Evolutionary conservation across 139 green algal genomes (phyloP).

Genomic region (Astrephomene gubernaculifera): DNA sequence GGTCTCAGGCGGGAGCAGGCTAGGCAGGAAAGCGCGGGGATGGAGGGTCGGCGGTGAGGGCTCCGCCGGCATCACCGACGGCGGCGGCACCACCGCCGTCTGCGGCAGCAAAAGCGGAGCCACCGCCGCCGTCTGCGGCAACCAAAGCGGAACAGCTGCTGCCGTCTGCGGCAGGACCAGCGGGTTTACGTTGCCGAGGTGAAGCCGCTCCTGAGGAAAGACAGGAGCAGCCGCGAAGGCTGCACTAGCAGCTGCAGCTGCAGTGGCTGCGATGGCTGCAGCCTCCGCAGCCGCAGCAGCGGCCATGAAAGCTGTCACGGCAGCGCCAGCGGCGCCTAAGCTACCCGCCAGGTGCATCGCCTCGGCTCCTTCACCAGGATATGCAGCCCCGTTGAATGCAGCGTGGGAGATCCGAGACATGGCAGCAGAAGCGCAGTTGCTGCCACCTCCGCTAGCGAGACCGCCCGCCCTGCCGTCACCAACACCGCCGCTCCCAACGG

Average conservation of each 20-base stretch:
- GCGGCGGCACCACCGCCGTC: not conserved
- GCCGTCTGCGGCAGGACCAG: too few species aligned
- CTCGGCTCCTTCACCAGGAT: not conserved
- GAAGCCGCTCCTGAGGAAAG: too few species aligned
- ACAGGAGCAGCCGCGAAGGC: not conserved
- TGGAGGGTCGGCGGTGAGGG: not conserved
- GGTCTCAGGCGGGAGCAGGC: constrained; percentile 5
- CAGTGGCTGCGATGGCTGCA: not conserved
- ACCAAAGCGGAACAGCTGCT: not conserved
- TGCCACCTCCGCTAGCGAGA: too few species aligned
- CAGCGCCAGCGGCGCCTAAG: not conserved
- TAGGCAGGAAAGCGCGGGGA: too few species aligned
- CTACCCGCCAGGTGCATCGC: not conserved
- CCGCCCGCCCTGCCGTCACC: too few species aligned
- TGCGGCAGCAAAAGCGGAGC: not conserved
- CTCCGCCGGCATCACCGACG: not conserved
- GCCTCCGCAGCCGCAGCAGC: not conserved
- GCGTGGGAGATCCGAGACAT: too few species aligned
- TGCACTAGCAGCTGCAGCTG: not conserved
- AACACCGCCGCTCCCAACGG: too few species aligned
- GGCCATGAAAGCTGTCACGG: not conserved
- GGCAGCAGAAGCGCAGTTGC: too few species aligned
- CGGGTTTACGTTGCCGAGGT: too few species aligned
- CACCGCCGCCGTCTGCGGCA: not conserved
- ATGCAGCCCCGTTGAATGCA: not conserved